A percentile compares a stretch with the other conserved stretches of the same genome.
These are phyloP conservation scores for Lactarius evosmus DNA, from an alignment of 768 basidiomycete genomes.

Conservation along the genomic window DNA sequence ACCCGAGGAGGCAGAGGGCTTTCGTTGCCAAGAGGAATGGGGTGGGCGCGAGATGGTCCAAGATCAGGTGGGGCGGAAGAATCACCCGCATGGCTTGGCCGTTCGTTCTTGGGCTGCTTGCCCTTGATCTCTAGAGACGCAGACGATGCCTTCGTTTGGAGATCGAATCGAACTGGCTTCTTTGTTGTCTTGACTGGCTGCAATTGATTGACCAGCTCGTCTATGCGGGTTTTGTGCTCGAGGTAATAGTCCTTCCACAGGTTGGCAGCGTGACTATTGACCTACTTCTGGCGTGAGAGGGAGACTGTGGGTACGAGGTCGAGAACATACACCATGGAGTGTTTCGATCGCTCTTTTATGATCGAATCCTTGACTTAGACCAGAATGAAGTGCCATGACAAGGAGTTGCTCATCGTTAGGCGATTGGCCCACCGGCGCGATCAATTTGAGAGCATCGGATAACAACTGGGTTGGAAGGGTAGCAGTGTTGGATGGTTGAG, in stretches of 20 bases:
- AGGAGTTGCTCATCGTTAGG: conserved; percentile 58
- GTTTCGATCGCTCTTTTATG: conserved; percentile 66
- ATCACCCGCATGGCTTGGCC: background rate
- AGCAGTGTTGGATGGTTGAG: conserved; percentile 1
- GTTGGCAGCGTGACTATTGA: conserved; percentile 49
- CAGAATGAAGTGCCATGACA: conserved; percentile 44
- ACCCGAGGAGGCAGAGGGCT: background rate
- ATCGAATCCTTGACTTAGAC: conserved; percentile 42
- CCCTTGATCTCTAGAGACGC: background rate
- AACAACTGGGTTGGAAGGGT: conserved; percentile 16
- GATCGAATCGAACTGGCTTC: conserved; percentile 33
- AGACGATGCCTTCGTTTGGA: background rate
- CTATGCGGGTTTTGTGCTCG: conserved; percentile 61
- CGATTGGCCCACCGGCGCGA: conserved; percentile 47
- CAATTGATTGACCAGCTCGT: conserved; percentile 36
- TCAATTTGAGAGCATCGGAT: conserved; percentile 35
- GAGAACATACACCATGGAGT: conserved; percentile 56
- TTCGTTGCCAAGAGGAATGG: background rate
- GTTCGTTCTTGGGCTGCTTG: background rate
- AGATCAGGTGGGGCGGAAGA: background rate
- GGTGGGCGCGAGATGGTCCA: conserved; percentile 1
- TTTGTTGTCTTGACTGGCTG: conserved; percentile 37
- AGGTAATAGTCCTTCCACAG: conserved; percentile 82
- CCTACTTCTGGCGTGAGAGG: conserved; percentile 30
- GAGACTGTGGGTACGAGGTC: conserved; percentile 5